Evolutionary conservation across 1,284 basidiomycete species (phyloP), one percentile per base, ranked within the genome.

Genomic region (Sphagnurus paluster): DNA sequence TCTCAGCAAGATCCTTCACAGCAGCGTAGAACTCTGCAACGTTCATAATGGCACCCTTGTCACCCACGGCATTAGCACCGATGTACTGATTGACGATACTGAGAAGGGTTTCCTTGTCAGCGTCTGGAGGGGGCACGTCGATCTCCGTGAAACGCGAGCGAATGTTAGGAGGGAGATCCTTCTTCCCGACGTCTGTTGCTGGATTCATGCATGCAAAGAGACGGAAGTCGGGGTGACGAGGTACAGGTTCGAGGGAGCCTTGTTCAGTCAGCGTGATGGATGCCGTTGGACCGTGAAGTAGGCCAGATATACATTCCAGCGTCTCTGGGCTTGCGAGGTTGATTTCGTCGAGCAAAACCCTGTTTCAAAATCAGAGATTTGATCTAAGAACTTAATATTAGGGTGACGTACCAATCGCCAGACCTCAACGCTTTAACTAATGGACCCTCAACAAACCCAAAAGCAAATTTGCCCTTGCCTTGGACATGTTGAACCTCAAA

Each of bases 181-280:
- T 96, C 75, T 99, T 99, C 44, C 97, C 97, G 16, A 98, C 92
- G 56, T 99, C 97, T 2, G 96, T 99, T 0, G 97, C 97, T 2
- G 97, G 97, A 62, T 99, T 99, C 97, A 99, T 99, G 65, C 97
- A 99, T 1, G 94, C 95, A 60, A 99, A 99, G 6, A 99, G 74
- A 20, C 96, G 88, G 70, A 99, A 99, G 58, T 97, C 87, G 14
- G 93, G 85, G 64, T 99, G 97, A 1, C 97, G 87, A 25, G 86
- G 84, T 20, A 99, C 79, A 1, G 92, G 90, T 60, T 95, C 92
- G 46, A 98, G 69, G 23, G 94, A 90, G 1, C 96, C 97, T 62
- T 94, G 86, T 63, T 99, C 97, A 0, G 93, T 96, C 44, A 99
- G 74, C 0, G 94, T 92, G 48, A 99, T 86, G 1, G 95, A 98